These are phyloP conservation scores for Durio zibethinus DNA, from an alignment of 345 rosid genomes.

Conservation along the genomic window DNA sequence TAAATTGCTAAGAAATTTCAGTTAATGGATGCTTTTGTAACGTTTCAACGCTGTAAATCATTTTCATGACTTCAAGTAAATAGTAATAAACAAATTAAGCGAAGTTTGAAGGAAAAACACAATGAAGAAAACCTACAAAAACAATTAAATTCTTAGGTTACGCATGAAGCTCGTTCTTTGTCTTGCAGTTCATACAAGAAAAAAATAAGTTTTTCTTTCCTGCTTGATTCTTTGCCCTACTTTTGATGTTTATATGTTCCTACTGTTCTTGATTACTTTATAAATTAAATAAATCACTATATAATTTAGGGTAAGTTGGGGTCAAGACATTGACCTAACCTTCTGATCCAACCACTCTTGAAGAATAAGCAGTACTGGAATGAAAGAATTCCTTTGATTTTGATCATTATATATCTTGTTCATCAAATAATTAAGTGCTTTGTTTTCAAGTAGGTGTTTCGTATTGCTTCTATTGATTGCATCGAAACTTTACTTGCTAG, in stretches of 20 bases:
- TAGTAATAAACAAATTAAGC: too few relatives aligned
- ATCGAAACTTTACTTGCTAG: too few relatives aligned
- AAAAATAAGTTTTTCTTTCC: not conserved
- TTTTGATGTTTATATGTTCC: not conserved
- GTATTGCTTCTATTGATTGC: too few relatives aligned
- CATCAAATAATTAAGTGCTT: too few relatives aligned
- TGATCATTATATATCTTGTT: not conserved
- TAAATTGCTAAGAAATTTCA: conserved; percentile 16
- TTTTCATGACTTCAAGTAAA: not conserved
- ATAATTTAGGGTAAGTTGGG: conserved; percentile 23
- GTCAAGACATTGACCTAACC: conserved; percentile 31
- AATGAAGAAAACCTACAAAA: not conserved
- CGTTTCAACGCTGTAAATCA: not conserved
- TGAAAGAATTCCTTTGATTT: conserved; percentile 1
- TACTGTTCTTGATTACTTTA: not conserved
- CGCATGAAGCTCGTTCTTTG: not conserved
- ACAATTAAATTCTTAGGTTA: not conserved
- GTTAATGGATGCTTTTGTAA: not conserved
- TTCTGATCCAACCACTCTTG: conserved; percentile 43
- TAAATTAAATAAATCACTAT: not conserved
- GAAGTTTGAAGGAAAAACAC: conserved; percentile 4
- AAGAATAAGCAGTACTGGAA: conserved; percentile 14
- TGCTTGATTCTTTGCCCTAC: not conserved
- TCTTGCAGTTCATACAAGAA: conserved; percentile 33
- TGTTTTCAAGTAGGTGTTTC: too few relatives aligned